A percentile compares a stretch with the other conserved stretches of the same genome.
Conservation (phyloP, 192 early-diverging fungal genomes). For the Mortierella antarctica region DNA sequence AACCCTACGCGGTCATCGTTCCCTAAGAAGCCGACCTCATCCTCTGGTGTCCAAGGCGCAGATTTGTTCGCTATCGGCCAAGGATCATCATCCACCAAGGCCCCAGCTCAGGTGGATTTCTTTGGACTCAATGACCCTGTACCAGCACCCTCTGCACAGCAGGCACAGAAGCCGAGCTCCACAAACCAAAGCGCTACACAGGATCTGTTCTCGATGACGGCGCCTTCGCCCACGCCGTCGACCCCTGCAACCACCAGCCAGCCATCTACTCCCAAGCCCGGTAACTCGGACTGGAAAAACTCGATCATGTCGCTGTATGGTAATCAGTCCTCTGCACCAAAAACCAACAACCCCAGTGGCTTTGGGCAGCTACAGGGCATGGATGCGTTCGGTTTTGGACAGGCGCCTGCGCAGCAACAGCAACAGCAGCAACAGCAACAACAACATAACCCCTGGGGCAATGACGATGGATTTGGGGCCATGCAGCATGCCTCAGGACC, state of each 20-base stretch:
- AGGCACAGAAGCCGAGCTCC: neutral
- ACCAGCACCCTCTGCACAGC: slow-evolving; percentile 6
- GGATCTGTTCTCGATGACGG: slow-evolving; percentile 31
- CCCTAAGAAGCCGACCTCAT: slow-evolving; percentile 24
- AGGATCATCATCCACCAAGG: slow-evolving; percentile 10
- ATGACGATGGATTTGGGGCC: slow-evolving; percentile 44
- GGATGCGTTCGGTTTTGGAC: slow-evolving; percentile 37
- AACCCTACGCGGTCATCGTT: slow-evolving; percentile 28
- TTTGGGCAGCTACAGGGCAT: slow-evolving; percentile 49
- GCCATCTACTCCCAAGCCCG: slow-evolving; percentile 15
- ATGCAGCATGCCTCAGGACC: slow-evolving; percentile 40
- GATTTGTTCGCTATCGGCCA: slow-evolving; percentile 43
- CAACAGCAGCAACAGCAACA: slow-evolving; percentile 27
- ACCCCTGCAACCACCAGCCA: slow-evolving; percentile 1
- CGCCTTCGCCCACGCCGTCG: slow-evolving; percentile 6
- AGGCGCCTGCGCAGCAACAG: slow-evolving; percentile 29
- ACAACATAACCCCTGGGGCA: slow-evolving; percentile 42
- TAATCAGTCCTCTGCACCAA: slow-evolving; percentile 36
- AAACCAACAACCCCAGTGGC: slow-evolving; percentile 6
- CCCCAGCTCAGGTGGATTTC: slow-evolving; percentile 23
- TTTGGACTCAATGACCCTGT: slow-evolving; percentile 40
- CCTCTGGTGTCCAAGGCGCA: slow-evolving; percentile 28
- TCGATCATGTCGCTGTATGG: slow-evolving; percentile 50
- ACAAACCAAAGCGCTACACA: slow-evolving; percentile 4
- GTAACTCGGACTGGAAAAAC: slow-evolving; percentile 49